Evolutionary conservation across 306 rosid species (phyloP).

Genomic region (Cucumis cinereus): DNA sequence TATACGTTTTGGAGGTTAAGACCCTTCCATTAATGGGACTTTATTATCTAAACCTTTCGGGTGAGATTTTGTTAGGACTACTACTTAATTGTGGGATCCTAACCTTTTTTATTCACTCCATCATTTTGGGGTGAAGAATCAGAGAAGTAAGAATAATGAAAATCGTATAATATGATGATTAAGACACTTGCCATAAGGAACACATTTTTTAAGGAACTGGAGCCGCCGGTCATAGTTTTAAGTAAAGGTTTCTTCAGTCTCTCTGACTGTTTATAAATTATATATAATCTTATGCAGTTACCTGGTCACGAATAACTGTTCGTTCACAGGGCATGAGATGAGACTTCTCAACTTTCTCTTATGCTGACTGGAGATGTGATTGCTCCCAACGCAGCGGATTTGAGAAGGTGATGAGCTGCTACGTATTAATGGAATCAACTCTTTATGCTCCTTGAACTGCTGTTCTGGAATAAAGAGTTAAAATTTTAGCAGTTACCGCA

Average conservation of each 20-base stretch:
- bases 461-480: conserved; percentile 40
- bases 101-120: not conserved
- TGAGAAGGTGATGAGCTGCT: conserved; percentile 26
- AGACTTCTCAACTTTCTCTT: conserved; percentile 84
- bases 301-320: conserved; percentile 85
- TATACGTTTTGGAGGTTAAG: not conserved
- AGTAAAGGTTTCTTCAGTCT: not conserved
- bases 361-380: conserved; percentile 74
- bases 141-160: not conserved
- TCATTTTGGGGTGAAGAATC: not conserved
- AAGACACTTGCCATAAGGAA: not conserved
- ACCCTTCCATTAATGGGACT: not conserved
- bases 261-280: too few relatives aligned
- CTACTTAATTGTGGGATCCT: not conserved
- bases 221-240: not conserved
- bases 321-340: conserved; percentile 67
- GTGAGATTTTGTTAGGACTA: not conserved
- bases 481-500: conserved; percentile 5
- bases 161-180: not conserved
- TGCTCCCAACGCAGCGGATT: conserved; percentile 42
- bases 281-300: not conserved
- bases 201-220: not conserved
- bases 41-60: not conserved
- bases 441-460: conserved; percentile 53
- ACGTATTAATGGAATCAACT: conserved; percentile 39